Evolutionary conservation across 805 yeast genomes (phyloP).

Genomic region (Sugiyamaella marilandica): DNA sequence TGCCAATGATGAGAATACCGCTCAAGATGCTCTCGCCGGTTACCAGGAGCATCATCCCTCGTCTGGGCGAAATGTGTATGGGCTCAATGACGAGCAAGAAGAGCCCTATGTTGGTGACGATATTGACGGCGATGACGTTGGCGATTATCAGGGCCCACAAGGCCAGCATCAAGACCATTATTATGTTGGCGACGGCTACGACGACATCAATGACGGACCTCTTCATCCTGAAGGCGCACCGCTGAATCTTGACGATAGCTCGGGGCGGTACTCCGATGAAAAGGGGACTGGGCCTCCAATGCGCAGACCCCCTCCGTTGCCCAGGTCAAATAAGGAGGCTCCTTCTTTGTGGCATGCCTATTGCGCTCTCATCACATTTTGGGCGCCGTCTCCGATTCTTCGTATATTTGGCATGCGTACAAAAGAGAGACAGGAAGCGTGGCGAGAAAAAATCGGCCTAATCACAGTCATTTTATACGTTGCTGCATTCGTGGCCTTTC

Average conservation of each 20-base stretch:
- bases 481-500: conserved; percentile 75
- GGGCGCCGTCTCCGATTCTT: conserved; percentile 82
- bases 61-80: conserved; percentile 48
- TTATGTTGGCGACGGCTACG: conserved; percentile 1
- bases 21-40: background rate
- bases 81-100: conserved; percentile 52
- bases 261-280: background rate
- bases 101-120: background rate
- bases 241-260: background rate
- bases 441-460: conserved; percentile 94
- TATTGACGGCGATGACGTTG: background rate
- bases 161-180: background rate
- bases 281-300: background rate
- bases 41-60: background rate
- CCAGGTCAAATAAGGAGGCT: conserved; percentile 1
- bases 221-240: conserved; percentile 4
- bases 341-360: conserved; percentile 69
- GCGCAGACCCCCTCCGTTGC: background rate
- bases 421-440: conserved; percentile 82
- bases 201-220: background rate
- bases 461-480: conserved; percentile 66
- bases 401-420: conserved; percentile 70
- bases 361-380: conserved; percentile 76
- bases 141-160: background rate
- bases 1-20: conserved; percentile 8